phyloP scores from a whole-genome alignment of 345 rosid genomes.

The Gossypium herbaceum region DNA sequence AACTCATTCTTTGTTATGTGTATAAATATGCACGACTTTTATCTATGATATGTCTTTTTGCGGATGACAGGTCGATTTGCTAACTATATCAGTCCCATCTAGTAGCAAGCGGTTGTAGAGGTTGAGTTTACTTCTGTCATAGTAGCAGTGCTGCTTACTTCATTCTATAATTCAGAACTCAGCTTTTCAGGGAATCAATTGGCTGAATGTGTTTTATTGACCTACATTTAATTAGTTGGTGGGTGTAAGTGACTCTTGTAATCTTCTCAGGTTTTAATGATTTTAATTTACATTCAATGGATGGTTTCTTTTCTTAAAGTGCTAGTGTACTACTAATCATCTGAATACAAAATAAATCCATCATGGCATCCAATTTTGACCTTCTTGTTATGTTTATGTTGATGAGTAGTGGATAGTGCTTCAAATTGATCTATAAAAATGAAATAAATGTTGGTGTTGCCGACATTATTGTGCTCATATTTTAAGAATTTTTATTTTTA shows the following conservation, averaged over 20 bases:
- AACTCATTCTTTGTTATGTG: neutral
- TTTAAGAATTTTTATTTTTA: neutral
- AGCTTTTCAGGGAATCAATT: conserved; percentile 21
- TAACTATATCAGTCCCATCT: conserved; percentile 84
- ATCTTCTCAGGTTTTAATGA: conserved; percentile 8
- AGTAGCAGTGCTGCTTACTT: conserved; percentile 11
- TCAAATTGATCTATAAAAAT: neutral
- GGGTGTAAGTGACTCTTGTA: conserved; percentile 5
- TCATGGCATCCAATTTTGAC: neutral
- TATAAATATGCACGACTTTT: conserved; percentile 2
- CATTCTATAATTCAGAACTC: conserved; percentile 14
- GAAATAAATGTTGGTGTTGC: neutral
- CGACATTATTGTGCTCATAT: neutral
- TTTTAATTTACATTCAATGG: conserved; percentile 3
- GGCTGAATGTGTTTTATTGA: conserved; percentile 17
- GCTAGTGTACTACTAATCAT: neutral
- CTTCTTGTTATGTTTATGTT: neutral
- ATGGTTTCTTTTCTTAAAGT: conserved; percentile 6
- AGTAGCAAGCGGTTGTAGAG: conserved; percentile 17
- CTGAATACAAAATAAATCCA: conserved; percentile 10
- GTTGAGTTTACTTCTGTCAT: conserved; percentile 8
- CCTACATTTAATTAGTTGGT: neutral
- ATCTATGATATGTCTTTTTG: conserved; percentile 5
- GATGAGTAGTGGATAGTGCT: neutral
- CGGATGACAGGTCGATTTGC: conserved; percentile 65